A percentile compares a stretch with the other conserved stretches of the same genome.
phyloP scores from a whole-genome alignment of 1,139 yeast genomes.

The Yamadazyma siamensis region DNA sequence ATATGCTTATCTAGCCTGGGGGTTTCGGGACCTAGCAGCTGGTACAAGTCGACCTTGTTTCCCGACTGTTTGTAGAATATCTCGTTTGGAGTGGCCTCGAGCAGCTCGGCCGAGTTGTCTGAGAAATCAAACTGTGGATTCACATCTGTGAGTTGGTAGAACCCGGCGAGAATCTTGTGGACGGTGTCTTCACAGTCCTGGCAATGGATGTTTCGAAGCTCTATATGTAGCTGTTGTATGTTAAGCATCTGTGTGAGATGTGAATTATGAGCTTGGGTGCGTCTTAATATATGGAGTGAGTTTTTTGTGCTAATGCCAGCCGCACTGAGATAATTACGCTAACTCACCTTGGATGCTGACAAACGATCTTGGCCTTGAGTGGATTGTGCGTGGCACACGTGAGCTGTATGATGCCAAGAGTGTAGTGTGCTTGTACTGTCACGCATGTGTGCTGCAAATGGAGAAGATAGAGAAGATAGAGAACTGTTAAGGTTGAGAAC shows the following conservation, averaged over 20 bases:
- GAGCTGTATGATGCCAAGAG: no score
- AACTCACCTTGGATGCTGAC: no score
- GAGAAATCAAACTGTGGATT: conserved; percentile 2
- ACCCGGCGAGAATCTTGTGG: conserved; percentile 9
- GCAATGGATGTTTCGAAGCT: conserved; percentile 50
- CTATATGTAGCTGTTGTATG: conserved; percentile 24
- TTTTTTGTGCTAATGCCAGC: no score
- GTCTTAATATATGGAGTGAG: no score
- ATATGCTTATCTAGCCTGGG: conserved; percentile 5
- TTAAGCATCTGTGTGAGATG: no score
- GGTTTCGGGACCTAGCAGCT: background rate
- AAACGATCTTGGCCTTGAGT: no score
- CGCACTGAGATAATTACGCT: conserved; percentile 1
- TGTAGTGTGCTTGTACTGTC: no score
- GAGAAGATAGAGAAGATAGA: no score
- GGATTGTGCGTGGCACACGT: conserved; percentile 1
- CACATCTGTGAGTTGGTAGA: conserved; percentile 5
- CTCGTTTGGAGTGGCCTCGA: conserved; percentile 18
- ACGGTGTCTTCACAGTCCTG: conserved; percentile 44
- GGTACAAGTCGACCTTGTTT: conserved; percentile 4
- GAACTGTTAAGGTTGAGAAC: no score
- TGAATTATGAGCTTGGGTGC: no score
- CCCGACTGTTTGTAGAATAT: conserved; percentile 2
- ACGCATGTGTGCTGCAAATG: no score
- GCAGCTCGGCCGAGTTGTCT: background rate